phyloP scores from a whole-genome alignment of 176 grass and related monocot species.

The Juncus inflexus region DNA sequence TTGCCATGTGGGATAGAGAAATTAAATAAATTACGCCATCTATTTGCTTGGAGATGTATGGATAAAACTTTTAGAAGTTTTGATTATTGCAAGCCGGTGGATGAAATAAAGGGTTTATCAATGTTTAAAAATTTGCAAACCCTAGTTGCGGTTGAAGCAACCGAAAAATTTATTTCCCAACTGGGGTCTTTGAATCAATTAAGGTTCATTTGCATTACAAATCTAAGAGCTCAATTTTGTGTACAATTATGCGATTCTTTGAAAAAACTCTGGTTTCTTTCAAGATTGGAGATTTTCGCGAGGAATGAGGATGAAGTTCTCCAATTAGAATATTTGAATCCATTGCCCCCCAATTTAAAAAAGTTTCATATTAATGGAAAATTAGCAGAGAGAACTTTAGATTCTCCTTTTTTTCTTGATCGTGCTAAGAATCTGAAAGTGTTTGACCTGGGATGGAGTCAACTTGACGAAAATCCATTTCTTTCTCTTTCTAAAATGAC shows the following conservation, averaged over 20 bases:
- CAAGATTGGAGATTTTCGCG: neutral
- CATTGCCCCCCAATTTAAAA: neutral
- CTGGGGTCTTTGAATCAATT: neutral
- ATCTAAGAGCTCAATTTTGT: neutral
- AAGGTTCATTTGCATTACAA: neutral
- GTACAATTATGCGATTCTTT: neutral
- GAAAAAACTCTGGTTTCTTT: neutral
- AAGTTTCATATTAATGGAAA: conserved; percentile 10
- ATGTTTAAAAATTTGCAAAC: conserved; percentile 11
- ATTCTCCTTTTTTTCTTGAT: neutral
- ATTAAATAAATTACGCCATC: conserved; percentile 23
- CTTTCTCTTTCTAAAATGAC: neutral
- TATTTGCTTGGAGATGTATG: neutral
- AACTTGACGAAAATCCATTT: conserved; percentile 11
- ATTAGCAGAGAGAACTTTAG: neutral
- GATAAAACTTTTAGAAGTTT: neutral
- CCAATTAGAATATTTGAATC: conserved; percentile 2
- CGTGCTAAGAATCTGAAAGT: neutral
- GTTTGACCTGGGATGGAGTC: neutral
- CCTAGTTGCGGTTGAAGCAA: neutral
- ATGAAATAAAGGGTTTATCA: conserved; percentile 1
- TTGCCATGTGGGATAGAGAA: conserved; percentile 4
- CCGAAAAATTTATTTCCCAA: neutral
- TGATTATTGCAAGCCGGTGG: no score
- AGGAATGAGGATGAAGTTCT: conserved; percentile 6